A percentile compares a stretch with the other conserved stretches of the same genome.
phyloP scores from a whole-genome alignment of 2,329 filamentous ascomycete genomes.

The Fusarium euwallaceae region DNA sequence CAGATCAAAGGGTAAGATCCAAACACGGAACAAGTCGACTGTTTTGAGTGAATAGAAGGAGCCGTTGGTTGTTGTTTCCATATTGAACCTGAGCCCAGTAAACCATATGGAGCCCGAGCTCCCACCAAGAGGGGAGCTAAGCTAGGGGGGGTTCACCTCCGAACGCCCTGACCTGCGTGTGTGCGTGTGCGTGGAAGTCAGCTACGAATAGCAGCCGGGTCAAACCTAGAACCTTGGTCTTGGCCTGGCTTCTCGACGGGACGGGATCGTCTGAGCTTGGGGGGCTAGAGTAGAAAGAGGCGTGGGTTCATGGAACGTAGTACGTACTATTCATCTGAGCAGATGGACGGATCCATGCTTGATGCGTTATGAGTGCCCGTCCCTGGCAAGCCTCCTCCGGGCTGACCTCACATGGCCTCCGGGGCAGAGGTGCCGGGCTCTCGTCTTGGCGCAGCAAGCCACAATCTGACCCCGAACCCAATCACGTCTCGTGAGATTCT shows the following conservation, averaged over 20 bases:
- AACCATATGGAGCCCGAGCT: not conserved
- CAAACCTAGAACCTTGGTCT: not conserved
- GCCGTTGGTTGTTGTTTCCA: not conserved
- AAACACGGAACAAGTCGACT: not conserved
- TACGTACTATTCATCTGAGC: not conserved
- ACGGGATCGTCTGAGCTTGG: not conserved
- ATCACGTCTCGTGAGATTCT: not conserved
- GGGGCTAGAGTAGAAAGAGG: not conserved
- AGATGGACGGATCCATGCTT: not conserved
- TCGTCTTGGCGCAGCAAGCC: not conserved
- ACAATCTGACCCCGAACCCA: not conserved
- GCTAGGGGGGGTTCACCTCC: not conserved
- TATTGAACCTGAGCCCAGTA: not conserved
- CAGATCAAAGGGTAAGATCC: slow-evolving; percentile 44
- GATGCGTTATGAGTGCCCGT: not conserved
- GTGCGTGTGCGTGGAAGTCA: not conserved
- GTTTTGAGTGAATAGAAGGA: slow-evolving; percentile 2
- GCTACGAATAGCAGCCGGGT: not conserved
- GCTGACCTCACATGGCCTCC: not conserved
- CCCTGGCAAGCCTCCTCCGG: not conserved
- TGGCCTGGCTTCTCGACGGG: not conserved
- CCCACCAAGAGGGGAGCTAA: not conserved
- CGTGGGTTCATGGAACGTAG: not conserved
- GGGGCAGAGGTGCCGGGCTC: slow-evolving; percentile 1
- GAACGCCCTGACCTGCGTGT: not conserved